phyloP scores from a whole-genome alignment of 176 grass and related monocot genomes.

The Oryza glaberrima region DNA sequence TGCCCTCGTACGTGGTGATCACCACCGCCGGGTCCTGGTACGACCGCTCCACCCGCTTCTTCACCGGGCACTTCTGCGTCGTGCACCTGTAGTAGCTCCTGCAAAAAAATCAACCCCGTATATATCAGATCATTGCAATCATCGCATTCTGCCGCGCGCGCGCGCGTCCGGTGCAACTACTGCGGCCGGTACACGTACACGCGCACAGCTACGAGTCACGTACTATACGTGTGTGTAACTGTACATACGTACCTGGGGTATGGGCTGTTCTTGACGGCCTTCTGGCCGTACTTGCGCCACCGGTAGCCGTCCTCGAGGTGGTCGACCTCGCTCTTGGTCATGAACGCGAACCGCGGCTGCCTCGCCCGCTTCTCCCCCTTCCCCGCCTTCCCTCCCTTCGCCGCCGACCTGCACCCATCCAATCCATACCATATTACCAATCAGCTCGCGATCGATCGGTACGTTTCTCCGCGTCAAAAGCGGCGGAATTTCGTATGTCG shows the following conservation, averaged over 20 bases:
- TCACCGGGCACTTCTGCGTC: slow-evolving; percentile 89
- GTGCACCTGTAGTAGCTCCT: slow-evolving; percentile 99
- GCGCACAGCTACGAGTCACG: too few species aligned
- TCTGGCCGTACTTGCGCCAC: slow-evolving; percentile 99
- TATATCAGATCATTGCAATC: neutral
- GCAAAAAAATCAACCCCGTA: slow-evolving; percentile 11
- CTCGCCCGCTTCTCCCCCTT: slow-evolving; percentile 88
- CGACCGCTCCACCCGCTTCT: slow-evolving; percentile 97
- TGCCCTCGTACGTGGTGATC: slow-evolving; percentile 97
- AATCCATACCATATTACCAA: too few species aligned
- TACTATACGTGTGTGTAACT: too few species aligned
- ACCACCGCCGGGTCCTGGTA: slow-evolving; percentile 75
- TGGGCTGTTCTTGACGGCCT: slow-evolving; percentile 99
- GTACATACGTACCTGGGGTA: slow-evolving; percentile 66
- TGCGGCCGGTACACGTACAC: neutral
- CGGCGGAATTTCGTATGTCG: neutral
- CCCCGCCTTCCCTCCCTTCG: slow-evolving; percentile 37
- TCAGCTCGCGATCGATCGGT: neutral
- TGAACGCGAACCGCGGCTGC: slow-evolving; percentile 87
- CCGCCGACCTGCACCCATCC: neutral
- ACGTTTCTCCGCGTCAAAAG: neutral
- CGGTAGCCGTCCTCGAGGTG: slow-evolving; percentile 96
- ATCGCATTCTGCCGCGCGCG: too few species aligned
- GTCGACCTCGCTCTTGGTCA: slow-evolving; percentile 98
- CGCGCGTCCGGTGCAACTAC: neutral